Conservation (phyloP, 768 basidiomycete genomes). For the Fomitopsis pulvina region DNA sequence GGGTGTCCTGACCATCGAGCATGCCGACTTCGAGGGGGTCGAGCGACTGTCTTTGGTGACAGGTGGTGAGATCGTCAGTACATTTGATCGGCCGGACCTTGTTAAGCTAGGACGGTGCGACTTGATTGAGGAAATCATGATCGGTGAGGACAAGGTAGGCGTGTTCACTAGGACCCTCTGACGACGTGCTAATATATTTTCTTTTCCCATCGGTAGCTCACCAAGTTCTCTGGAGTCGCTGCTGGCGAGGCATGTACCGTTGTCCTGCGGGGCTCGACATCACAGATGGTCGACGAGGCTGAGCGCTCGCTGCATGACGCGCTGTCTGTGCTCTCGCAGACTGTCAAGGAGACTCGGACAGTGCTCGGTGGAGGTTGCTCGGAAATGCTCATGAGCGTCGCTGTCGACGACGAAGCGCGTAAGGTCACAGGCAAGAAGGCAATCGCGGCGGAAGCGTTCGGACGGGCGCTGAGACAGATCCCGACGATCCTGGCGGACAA, state of each 20-base stretch:
- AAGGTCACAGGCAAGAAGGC: conserved; percentile 92
- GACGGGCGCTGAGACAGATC: conserved; percentile 84
- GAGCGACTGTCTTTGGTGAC: conserved; percentile 94
- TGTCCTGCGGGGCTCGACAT: conserved; percentile 93
- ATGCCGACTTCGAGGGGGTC: conserved; percentile 98
- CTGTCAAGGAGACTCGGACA: conserved; percentile 92
- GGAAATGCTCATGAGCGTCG: conserved; percentile 96
- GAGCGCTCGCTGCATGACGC: conserved; percentile 97
- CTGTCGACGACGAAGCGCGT: conserved; percentile 83
- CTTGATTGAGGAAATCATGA: conserved; percentile 97
- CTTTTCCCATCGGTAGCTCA: conserved; percentile 66
- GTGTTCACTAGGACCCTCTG: neutral
- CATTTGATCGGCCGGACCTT: conserved; percentile 88
- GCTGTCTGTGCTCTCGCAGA: conserved; percentile 94
- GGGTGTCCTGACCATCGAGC: conserved; percentile 94
- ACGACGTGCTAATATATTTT: conserved; percentile 3
- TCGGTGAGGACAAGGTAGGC: conserved; percentile 94
- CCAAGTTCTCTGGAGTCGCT: conserved; percentile 99
- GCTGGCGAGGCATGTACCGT: conserved; percentile 98
- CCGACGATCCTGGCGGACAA: conserved; percentile 97
- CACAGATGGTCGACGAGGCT: conserved; percentile 99
- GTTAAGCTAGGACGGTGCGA: conserved; percentile 93
- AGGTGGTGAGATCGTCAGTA: conserved; percentile 94
- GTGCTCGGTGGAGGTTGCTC: conserved; percentile 96
- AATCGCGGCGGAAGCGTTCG: conserved; percentile 90